phyloP scores from a whole-genome alignment of 2,329 filamentous ascomycete genomes.

The Colletotrichum sp. region DNA sequence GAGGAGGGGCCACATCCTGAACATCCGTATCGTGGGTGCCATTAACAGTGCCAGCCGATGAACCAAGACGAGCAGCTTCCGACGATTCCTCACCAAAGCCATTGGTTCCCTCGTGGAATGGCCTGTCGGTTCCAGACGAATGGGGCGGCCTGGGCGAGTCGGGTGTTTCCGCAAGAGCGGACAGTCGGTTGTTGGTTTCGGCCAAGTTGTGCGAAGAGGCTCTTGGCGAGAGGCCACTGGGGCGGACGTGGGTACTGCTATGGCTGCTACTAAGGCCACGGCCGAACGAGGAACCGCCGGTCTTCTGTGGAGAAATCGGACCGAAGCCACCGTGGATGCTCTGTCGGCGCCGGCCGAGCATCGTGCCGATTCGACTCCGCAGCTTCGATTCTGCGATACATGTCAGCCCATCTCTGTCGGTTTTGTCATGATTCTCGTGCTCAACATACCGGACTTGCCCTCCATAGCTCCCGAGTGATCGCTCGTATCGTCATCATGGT shows the following conservation, averaged over 20 bases:
- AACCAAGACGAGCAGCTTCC: conserved; percentile 32
- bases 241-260: conserved; percentile 59
- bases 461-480: conserved; percentile 43
- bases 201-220: conserved; percentile 64
- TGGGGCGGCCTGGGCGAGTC: conserved; percentile 35
- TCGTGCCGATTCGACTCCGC: conserved; percentile 70
- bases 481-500: conserved; percentile 46
- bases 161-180: conserved; percentile 63
- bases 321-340: conserved; percentile 69
- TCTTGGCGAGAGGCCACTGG: conserved; percentile 55
- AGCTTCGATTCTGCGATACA: conserved; percentile 56
- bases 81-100: conserved; percentile 43
- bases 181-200: conserved; percentile 57
- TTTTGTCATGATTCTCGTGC: neutral
- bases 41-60: conserved; percentile 46
- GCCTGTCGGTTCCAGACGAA: conserved; percentile 30
- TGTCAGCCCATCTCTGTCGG: conserved; percentile 24
- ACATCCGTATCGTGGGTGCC: conserved; percentile 52
- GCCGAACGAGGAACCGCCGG: conserved; percentile 57
- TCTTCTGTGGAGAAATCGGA: conserved; percentile 60
- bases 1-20: conserved; percentile 56
- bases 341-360: conserved; percentile 69
- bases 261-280: conserved; percentile 59
- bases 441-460: conserved; percentile 27
- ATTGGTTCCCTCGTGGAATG: conserved; percentile 49